Evolutionary conservation across 345 rosid species (phyloP).

Genomic region (Populus deltoides): DNA sequence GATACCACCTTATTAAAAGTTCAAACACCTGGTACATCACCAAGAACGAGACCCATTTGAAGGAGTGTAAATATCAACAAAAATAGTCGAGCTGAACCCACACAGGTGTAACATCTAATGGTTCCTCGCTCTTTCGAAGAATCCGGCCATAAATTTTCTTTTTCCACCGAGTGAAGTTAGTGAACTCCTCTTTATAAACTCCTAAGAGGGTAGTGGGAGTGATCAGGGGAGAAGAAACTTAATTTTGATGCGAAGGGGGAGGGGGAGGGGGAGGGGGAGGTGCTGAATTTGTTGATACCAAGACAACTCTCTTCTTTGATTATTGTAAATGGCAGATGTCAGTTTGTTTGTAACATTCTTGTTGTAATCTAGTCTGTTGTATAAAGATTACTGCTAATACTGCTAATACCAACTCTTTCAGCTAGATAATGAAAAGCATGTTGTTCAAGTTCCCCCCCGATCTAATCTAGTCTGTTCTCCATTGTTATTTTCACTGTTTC

Average conservation of each 20-base stretch:
- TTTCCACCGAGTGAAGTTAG: background rate
- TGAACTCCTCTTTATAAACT: background rate
- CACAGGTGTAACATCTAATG: background rate
- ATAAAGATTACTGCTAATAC: conserved; percentile 19
- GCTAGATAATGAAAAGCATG: conserved; percentile 7
- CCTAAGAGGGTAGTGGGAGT: background rate
- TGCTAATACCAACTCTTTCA: conserved; percentile 6
- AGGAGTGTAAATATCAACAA: conserved; percentile 30
- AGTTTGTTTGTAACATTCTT: conserved; percentile 18
- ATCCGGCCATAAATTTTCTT: background rate
- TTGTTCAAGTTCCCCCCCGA: background rate
- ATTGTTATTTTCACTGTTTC: background rate
- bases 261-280: conserved; percentile 3
- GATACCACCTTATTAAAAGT: conserved; percentile 41
- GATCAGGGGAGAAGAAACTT: background rate
- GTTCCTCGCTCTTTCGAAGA: background rate
- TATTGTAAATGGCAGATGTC: conserved; percentile 32
- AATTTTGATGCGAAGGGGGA: background rate
- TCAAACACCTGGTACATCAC: conserved; percentile 48
- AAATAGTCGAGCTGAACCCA: background rate
- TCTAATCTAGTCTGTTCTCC: too few relatives aligned
- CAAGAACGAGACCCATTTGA: conserved; percentile 57
- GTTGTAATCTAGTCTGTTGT: conserved; percentile 21
- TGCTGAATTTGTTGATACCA: conserved; percentile 6
- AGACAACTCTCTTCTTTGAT: conserved; percentile 9